phyloP scores from a whole-genome alignment of 805 yeast species.

The Wickerhamiella sergipiensis region DNA sequence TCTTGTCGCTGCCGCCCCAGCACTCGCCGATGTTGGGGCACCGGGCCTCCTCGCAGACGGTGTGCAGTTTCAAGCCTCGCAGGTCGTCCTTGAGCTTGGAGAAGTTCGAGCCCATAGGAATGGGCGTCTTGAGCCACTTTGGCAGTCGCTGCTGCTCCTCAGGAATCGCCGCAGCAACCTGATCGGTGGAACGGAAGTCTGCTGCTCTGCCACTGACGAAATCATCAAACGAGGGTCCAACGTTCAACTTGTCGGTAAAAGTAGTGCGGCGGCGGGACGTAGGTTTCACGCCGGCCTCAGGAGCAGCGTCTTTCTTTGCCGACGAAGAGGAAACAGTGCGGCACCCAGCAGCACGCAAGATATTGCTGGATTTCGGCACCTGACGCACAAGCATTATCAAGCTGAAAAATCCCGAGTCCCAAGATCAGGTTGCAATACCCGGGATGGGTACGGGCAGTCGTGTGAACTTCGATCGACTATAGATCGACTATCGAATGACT shows the following conservation, averaged over 20 bases:
- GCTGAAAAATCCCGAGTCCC: neutral
- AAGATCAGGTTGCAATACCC: neutral
- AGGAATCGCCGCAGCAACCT: conserved; percentile 33
- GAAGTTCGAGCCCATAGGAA: conserved; percentile 87
- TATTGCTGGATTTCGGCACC: neutral
- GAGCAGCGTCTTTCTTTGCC: neutral
- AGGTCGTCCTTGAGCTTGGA: conserved; percentile 74
- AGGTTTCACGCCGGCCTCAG: neutral
- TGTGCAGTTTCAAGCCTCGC: conserved; percentile 74
- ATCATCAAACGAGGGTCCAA: conserved; percentile 91
- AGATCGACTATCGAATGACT: no score
- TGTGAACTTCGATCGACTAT: no score
- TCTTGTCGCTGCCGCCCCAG: conserved; percentile 90
- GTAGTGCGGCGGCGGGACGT: conserved; percentile 18
- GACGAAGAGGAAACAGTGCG: neutral
- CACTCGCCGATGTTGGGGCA: conserved; percentile 99
- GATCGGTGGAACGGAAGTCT: conserved; percentile 42
- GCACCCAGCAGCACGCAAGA: neutral
- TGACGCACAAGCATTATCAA: neutral
- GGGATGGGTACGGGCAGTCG: neutral
- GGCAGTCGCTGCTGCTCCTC: conserved; percentile 51
- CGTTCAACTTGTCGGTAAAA: conserved; percentile 55
- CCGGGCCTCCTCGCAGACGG: conserved; percentile 97
- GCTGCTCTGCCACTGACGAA: conserved; percentile 74
- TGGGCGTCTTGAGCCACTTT: conserved; percentile 86